Evolutionary conservation across 768 basidiomycete genomes (phyloP), one percentile per base, ranked within the genome.

Genomic region (Rhizopogon rudus): DNA sequence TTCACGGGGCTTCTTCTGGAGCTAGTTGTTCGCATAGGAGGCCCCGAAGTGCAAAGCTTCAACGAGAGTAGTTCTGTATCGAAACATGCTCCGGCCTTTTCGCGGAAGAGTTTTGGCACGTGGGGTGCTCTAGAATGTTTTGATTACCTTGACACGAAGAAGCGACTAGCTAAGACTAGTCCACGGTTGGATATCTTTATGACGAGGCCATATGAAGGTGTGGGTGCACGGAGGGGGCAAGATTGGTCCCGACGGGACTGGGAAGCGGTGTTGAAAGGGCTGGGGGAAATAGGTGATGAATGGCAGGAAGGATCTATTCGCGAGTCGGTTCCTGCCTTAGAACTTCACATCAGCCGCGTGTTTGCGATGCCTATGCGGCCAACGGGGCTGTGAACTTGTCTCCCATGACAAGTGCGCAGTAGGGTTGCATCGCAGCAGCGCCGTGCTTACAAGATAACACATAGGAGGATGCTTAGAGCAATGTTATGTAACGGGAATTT

Each of bases 221-320:
- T 57, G 29, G 87, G 86, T 0, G 80, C 80, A 14, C 78, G 87
- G 44, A 70, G 79, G n/a, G 90, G 90, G 2, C 80, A 83, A 62
- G 87, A 91, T 59, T 93, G 88, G 88, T 75, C 84, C 12, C 73
- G 80, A 44, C 71, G 75, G 51, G 87, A 84, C 61, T 92, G 90
- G 89, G 72, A 77, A 59, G 73, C 78, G 12, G 79, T 73, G 29
- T 65, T 87, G 55, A 61, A 61, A 6, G 74, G 72, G 49, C 61
- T 92, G 63, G 69, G 65, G 33, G 65, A 63, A 28, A 69, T 88
- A 40, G 86, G 80, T 1, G 69, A 65, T 1, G 60, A 65, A 25
- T 90, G 84, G 80, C 69, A 68, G 3, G 84, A 88, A 50, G 70
- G 64, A 8, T 75, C 72, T n/a, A 73, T 91, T 37, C 58, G 64